A percentile compares a stretch with the other conserved stretches of the same genome.
Conservation (phyloP, 352 stramenopile species). For the Discostella stelligera region DNA sequence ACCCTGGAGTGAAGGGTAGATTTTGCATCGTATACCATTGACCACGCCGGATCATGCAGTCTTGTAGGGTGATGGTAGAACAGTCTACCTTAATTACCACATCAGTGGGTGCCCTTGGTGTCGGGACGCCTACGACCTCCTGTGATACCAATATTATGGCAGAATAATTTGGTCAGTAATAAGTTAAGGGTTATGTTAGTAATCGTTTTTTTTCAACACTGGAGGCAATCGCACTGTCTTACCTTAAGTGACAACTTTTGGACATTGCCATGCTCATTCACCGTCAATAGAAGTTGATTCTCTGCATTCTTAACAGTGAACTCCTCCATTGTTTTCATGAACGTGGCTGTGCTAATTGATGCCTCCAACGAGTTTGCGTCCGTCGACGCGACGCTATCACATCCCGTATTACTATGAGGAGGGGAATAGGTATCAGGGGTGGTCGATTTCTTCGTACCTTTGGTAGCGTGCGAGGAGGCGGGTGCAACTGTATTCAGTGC, state of each 20-base stretch:
- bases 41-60: conserved; percentile 68
- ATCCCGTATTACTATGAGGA: neutral
- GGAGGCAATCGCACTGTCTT: conserved; percentile 9
- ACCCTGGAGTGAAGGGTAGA: conserved; percentile 64
- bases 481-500: no score
- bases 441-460: neutral
- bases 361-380: neutral
- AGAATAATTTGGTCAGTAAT: neutral
- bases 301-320: conserved; percentile 26
- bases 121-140: conserved; percentile 9
- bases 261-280: conserved; percentile 37
- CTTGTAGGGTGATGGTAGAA: conserved; percentile 65
- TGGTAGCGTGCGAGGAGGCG: neutral
- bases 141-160: neutral
- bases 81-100: conserved; percentile 39
- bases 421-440: neutral
- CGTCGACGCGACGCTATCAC: neutral
- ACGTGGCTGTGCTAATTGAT: neutral
- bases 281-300: conserved; percentile 36
- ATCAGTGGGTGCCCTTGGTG: conserved; percentile 11
- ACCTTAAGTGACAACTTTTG: conserved; percentile 45
- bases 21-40: conserved; percentile 57
- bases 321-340: conserved; percentile 25
- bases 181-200: neutral
- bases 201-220: no score